Evolutionary conservation across 305 asterid genomes (phyloP), one percentile per base, ranked within the genome.

Genomic region (Salvia sclarea): DNA sequence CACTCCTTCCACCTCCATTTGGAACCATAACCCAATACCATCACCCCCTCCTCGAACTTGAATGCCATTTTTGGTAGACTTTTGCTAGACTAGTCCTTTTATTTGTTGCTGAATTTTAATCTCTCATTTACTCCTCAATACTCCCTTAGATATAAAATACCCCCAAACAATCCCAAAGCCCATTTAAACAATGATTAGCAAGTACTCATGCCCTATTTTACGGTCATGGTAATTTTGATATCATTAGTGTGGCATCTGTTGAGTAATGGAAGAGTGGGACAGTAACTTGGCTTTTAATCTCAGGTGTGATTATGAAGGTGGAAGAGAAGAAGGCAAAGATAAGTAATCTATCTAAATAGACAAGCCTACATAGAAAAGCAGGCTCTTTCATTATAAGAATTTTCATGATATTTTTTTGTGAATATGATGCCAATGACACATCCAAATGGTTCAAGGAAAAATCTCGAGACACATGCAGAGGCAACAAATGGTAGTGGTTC

Each of bases 401-500:
- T 45, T 59, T 47, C 61, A 62, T 17, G 24, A 57, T 60, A 18
- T 3, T 25, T 31, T 22, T 49, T 60, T 37, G 47, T 30, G 41
- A 47, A 56, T 21, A 52, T 25, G 24, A 24, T 20, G 28, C 25
- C 21, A 71, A 14, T 13, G 17, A 30, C 41, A 54, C 33, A 35
- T 50, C 24, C 28, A 65, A 65, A n/a, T 43, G 18, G 38, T 71
- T 13, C 33, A 61, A 17, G 40, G 22, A 41, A 61, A 25, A 40
- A 13, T 25, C 21, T 40, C 17, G 56, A 49, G 25, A 33, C 22
- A 40, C 16, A 20, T 61, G 12, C 35, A 61, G 58, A 22, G 63
- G 61, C 64, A 62, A 55, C 58, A 66, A 24, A 61, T 54, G 24
- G 18, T 33, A 67, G 47, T 37, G 22, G 41, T 21, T 60, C 59